Conservation (phyloP, 2,329 filamentous ascomycete genomes). For the Colletotrichum gloeosporioides region DNA sequence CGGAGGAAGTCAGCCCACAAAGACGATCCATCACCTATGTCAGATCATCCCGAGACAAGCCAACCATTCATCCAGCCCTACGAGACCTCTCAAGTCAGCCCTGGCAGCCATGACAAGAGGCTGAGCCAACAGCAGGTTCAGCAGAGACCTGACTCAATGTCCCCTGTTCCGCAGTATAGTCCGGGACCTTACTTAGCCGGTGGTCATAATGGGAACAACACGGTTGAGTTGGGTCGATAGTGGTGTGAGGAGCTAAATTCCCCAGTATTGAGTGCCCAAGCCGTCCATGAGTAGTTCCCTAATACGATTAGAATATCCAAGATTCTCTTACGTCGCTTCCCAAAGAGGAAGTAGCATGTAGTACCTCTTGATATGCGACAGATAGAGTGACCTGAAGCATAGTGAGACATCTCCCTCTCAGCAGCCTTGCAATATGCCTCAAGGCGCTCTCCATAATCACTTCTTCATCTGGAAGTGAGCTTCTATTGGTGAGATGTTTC, state of each 20-base stretch:
- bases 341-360: neutral
- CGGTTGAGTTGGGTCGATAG: neutral
- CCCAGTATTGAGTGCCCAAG: no score
- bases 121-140: neutral
- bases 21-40: accelerated
- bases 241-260: no score
- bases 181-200: no score
- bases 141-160: neutral
- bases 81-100: neutral
- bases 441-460: neutral
- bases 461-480: no score
- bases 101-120: neutral
- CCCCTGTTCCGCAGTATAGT: neutral
- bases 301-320: no score
- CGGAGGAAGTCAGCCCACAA: accelerated
- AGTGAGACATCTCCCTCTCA: neutral
- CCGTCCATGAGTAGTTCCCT: no score
- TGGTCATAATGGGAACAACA: neutral
- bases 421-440: neutral
- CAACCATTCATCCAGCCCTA: neutral
- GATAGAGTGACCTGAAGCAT: accelerated
- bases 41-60: neutral
- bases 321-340: neutral
- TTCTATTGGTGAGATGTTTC: no score
- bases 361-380: neutral